phyloP scores from a whole-genome alignment of 352 stramenopile genomes.

The Pythium biforme region DNA sequence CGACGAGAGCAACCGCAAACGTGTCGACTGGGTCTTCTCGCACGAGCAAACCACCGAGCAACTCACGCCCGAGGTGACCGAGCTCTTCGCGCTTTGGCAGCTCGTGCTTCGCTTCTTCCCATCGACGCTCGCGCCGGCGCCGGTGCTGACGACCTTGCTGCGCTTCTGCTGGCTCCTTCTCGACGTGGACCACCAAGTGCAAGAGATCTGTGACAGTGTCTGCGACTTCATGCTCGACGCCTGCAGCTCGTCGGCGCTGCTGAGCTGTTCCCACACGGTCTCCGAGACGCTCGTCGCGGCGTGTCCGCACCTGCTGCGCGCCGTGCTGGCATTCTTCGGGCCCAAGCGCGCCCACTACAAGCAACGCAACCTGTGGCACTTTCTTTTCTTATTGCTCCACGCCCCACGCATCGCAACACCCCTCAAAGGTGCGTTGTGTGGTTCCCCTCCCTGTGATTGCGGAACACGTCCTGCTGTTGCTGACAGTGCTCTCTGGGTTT shows the following conservation, averaged over 20 bases:
- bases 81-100: conserved; percentile 47
- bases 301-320: conserved; percentile 31
- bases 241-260: conserved; percentile 9
- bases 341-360: conserved; percentile 48
- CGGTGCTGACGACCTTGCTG: conserved; percentile 34
- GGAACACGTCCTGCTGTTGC: too few species aligned
- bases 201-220: conserved; percentile 62
- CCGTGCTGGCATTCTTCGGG: conserved; percentile 49
- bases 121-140: conserved; percentile 22
- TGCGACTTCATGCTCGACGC: conserved; percentile 62
- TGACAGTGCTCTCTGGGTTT: background rate
- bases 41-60: conserved; percentile 35
- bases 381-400: conserved; percentile 73
- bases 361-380: conserved; percentile 59
- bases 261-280: conserved; percentile 7
- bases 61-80: conserved; percentile 46
- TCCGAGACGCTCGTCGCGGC: conserved; percentile 2
- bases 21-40: conserved; percentile 36
- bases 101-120: conserved; percentile 49
- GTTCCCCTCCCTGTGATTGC: background rate
- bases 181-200: conserved; percentile 62
- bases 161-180: conserved; percentile 48
- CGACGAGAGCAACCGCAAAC: conserved; percentile 22
- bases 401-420: conserved; percentile 44
- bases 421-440: conserved; percentile 17